phyloP scores from a whole-genome alignment of 2,329 filamentous ascomycete species.

The Nigrospora sphaerica region DNA sequence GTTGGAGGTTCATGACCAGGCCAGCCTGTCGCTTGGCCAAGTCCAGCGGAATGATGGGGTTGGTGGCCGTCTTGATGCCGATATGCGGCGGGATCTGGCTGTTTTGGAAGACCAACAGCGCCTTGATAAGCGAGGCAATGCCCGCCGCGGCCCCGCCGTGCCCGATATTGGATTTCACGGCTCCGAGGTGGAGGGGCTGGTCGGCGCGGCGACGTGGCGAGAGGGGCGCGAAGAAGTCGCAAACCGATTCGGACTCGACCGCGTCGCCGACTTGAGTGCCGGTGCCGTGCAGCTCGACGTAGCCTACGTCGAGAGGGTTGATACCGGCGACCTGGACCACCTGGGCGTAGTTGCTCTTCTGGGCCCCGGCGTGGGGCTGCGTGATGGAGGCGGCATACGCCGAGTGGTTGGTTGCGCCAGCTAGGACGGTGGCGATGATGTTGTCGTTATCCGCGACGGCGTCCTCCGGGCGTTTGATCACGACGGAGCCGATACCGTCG shows the following conservation, averaged over 20 bases:
- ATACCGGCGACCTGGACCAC: slow-evolving; percentile 51
- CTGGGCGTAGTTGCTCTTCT: slow-evolving; percentile 52
- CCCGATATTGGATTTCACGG: neutral
- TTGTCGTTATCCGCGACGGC: slow-evolving; percentile 37
- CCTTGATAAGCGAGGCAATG: neutral
- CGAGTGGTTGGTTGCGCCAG: slow-evolving; percentile 63
- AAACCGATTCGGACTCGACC: slow-evolving; percentile 56
- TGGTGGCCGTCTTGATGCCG: neutral
- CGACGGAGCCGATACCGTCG: slow-evolving; percentile 38
- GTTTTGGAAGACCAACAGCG: neutral
- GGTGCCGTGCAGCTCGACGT: slow-evolving; percentile 64
- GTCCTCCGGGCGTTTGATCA: slow-evolving; percentile 44
- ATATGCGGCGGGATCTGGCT: neutral
- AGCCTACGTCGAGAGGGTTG: slow-evolving; percentile 46
- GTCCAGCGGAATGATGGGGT: neutral
- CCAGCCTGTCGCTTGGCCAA: neutral
- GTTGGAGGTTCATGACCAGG: neutral
- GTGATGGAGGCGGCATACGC: slow-evolving; percentile 66
- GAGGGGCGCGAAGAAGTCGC: slow-evolving; percentile 48
- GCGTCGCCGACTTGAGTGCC: slow-evolving; percentile 65
- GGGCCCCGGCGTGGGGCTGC: slow-evolving; percentile 57
- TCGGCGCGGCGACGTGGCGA: slow-evolving; percentile 30
- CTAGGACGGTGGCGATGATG: slow-evolving; percentile 29
- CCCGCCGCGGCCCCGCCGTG: neutral
- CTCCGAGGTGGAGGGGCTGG: slow-evolving; percentile 34